Evolutionary conservation across 768 basidiomycete genomes (phyloP).

Genomic region (Mycena rosella): DNA sequence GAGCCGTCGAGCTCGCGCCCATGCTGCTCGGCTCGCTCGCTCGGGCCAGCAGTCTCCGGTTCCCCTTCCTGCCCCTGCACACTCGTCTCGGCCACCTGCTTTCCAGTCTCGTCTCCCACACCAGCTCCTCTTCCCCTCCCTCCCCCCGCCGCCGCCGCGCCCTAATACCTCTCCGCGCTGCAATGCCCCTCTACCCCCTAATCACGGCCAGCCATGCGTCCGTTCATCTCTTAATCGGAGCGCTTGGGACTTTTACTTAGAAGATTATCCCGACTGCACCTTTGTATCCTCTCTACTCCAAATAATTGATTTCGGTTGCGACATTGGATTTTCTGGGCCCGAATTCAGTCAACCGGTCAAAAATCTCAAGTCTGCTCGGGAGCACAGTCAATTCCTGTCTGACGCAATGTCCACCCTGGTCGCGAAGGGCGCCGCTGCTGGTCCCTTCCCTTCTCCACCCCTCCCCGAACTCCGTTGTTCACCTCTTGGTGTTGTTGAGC

Average conservation of each 20-base stretch:
- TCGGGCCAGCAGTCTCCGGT: conserved; percentile 26
- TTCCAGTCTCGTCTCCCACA: conserved; percentile 21
- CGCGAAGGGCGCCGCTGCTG: conserved; percentile 32
- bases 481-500: conserved; percentile 42
- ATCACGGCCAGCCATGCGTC: conserved; percentile 14
- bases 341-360: conserved; percentile 25
- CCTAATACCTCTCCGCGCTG: conserved; percentile 44
- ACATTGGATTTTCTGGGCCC: conserved; percentile 42
- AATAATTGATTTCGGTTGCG: conserved; percentile 45
- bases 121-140: conserved; percentile 26
- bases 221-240: conserved; percentile 3
- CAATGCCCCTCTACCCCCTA: conserved; percentile 13
- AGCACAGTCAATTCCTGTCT: conserved; percentile 27
- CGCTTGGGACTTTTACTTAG: conserved; percentile 13
- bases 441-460: conserved; percentile 40
- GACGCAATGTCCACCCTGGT: conserved; percentile 21
- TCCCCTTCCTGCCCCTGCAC: background rate
- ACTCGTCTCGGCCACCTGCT: background rate
- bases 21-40: conserved; percentile 32
- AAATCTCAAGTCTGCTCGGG: conserved; percentile 45
- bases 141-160: conserved; percentile 26
- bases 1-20: conserved; percentile 29
- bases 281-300: conserved; percentile 43
- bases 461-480: conserved; percentile 39
- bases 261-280: background rate